Base-by-base conservation (phyloP, 2,329 filamentous ascomycete species). In the Clonostachys rosea region DNA sequence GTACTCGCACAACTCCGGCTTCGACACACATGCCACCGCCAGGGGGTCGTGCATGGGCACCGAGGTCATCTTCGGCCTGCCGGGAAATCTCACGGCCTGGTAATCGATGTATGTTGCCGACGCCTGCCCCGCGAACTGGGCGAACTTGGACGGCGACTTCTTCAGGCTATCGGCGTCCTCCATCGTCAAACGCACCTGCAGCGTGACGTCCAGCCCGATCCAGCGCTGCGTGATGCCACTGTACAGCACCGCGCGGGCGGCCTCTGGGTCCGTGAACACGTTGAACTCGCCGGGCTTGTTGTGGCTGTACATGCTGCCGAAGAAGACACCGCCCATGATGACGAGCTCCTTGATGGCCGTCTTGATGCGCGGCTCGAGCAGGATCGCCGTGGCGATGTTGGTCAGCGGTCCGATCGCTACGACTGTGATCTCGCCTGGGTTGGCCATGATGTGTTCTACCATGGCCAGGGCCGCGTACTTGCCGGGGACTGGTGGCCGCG, bases 231-330 rank as follows among this genome's bases (percentile, higher is more conserved):
- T 42, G 33, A 50, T 48, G 16, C 48, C 45, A 4, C 42, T 45
- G 17, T 43, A 46, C 12, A 50, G 18, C 17, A 50, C 43, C 5
- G 48, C 43, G 40, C 46, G 48, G 20, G 48, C 48, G 14, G 48
- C 48, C 34, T 50, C 48, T 14, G 48, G 48, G n/a, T 50, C 48
- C 1, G 48, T 45, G 17, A 50, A 50, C 42, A 50, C 48, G 24
- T 50, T 50, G 36, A 47, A 48, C 40, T 50, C 48, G 16, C 48
- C 48, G 11, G 48, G 48, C 36, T 50, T 50, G 33, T 33, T 16
- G n/a, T 43, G 42, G 5, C 39, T 36, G 37, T 44, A 44, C 33
- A 47, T 50, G 37, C 36, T 47, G 16, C 46, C 46, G 46, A 45
- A 42, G 42, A 50, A 50, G 30, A 44, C 33, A 11, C 48, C 48